Percentiles rank a stretch among this genome's conserved stretches.
These are phyloP conservation scores for Colletotrichum incanum DNA, from an alignment of 2,329 filamentous ascomycete species.

Conservation along the genomic window DNA sequence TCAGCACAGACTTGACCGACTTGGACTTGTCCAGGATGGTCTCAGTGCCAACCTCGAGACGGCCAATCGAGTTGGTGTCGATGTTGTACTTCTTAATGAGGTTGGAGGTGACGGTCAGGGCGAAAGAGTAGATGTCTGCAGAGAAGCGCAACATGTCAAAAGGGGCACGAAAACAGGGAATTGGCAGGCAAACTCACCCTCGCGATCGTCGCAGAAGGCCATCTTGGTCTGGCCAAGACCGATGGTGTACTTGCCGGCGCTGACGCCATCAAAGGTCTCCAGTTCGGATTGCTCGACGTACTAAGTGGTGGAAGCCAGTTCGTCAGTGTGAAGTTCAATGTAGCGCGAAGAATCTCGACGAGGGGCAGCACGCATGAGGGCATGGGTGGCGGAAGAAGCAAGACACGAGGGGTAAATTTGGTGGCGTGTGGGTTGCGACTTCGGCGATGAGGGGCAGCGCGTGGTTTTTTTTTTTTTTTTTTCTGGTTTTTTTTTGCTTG, in stretches of 20 bases:
- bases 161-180: slow-evolving; percentile 33
- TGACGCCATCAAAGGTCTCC: slow-evolving; percentile 89
- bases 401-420: slow-evolving; percentile 23
- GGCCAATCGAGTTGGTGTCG: slow-evolving; percentile 83
- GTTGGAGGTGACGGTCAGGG: slow-evolving; percentile 83
- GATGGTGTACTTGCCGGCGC: slow-evolving; percentile 89
- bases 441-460: slow-evolving; percentile 41
- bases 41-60: slow-evolving; percentile 89
- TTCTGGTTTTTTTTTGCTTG: neutral
- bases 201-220: slow-evolving; percentile 92
- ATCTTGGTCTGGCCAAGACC: slow-evolving; percentile 93
- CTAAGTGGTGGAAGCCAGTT: slow-evolving; percentile 58
- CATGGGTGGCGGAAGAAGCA: slow-evolving; percentile 45
- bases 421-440: slow-evolving; percentile 40
- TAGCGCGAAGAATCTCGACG: neutral
- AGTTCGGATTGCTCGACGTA: slow-evolving; percentile 89
- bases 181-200: slow-evolving; percentile 71
- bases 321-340: slow-evolving; percentile 7
- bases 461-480: neutral
- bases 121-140: slow-evolving; percentile 89
- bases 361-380: slow-evolving; percentile 20
- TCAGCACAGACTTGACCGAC: slow-evolving; percentile 89
- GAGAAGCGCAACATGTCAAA: slow-evolving; percentile 41
- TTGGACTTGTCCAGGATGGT: slow-evolving; percentile 92
- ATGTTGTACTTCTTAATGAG: slow-evolving; percentile 88